Evolutionary conservation across 192 early-diverging fungal species (phyloP).

Genomic region (Chytriomyces confervae): DNA sequence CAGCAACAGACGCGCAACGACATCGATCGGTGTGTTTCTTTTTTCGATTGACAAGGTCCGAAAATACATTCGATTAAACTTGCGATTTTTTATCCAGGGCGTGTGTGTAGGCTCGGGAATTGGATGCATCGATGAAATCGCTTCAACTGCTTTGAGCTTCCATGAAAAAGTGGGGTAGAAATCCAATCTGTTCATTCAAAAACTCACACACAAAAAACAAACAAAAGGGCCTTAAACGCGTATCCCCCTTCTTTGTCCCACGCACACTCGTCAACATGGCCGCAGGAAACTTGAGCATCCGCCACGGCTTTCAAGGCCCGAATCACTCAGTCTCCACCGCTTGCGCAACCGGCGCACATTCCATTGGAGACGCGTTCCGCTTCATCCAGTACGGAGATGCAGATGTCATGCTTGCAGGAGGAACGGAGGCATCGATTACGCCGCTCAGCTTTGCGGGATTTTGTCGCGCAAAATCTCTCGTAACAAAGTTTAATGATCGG

Average conservation of each 20-base stretch:
- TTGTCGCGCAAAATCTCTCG: constrained; percentile 80
- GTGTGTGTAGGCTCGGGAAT: constrained; percentile 96
- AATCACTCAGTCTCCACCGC: constrained; percentile 93
- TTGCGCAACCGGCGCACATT: constrained; percentile 94
- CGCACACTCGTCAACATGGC: constrained; percentile 93
- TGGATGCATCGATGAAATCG: constrained; percentile 88
- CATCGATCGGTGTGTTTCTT: constrained; percentile 64
- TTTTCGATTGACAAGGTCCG: neutral
- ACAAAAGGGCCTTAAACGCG: constrained; percentile 71
- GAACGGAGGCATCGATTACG: constrained; percentile 82
- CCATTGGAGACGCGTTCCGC: constrained; percentile 92
- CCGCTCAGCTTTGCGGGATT: constrained; percentile 91
- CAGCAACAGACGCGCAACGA: constrained; percentile 58
- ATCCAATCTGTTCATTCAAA: neutral
- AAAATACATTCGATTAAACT: neutral
- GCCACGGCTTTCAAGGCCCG: constrained; percentile 84
- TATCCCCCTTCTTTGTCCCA: constrained; percentile 92
- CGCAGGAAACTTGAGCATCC: constrained; percentile 90
- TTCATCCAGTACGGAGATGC: constrained; percentile 93
- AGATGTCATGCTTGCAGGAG: constrained; percentile 95
- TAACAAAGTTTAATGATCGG: constrained; percentile 77
- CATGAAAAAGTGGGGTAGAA: constrained; percentile 52
- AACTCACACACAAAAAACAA: neutral
- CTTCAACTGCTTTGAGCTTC: constrained; percentile 59
- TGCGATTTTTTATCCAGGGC: constrained; percentile 55